Base-by-base conservation (phyloP, 192 early-diverging fungal species). In the Coemansia sp. region DNA sequence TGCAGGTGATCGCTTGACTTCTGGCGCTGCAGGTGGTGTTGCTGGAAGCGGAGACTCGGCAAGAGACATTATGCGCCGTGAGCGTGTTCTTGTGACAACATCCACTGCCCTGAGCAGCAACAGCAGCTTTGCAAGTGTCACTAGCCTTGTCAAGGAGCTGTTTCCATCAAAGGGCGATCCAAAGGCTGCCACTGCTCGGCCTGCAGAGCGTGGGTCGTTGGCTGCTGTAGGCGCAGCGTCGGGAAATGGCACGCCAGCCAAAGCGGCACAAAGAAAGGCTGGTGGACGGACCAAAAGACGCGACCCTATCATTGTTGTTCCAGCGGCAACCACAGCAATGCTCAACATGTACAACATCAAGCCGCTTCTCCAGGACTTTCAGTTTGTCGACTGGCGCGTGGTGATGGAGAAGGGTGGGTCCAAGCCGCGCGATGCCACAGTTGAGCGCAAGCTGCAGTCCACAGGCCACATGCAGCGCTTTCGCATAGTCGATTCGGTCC, bases 241-340 rank as follows among this genome's bases (percentile, higher is more conserved):
- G 61, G 55, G n/a, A 70, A 75, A 50, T 59, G 75, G 57, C 48
- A 14, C 37, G 13, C 37, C n/a, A 8, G 38, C 41, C n/a, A 25
- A 59, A 4, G 42, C 57, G 8, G 29, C 57, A 14, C 30, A 70
- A 0, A 34, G 55, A 34, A 34, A 68, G 33, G 22, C 68, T 27
- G n/a, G n/a, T n/a, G 58, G 67, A 47, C 59, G 64, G n/a, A 50
- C 73, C 20, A 78, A 74, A 37, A 61, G 80, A 20, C 72, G 69
- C 50, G 65, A 74, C 37, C 95, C 95, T 3, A 93, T 94, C 19
- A 96, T 98, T 65, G 87, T 98, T 29, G 90, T 98, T n/a, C 96
- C 96, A 3, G 86, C 92, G 0, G 89, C 87, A 27, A 77, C 89
- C 4, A 92, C 92, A 4, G 86, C 94, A 1, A 85, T 91, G 70